These are phyloP conservation scores for Colletotrichum spaethianum DNA, from an alignment of 2,329 filamentous ascomycete genomes.

Conservation along the genomic window DNA sequence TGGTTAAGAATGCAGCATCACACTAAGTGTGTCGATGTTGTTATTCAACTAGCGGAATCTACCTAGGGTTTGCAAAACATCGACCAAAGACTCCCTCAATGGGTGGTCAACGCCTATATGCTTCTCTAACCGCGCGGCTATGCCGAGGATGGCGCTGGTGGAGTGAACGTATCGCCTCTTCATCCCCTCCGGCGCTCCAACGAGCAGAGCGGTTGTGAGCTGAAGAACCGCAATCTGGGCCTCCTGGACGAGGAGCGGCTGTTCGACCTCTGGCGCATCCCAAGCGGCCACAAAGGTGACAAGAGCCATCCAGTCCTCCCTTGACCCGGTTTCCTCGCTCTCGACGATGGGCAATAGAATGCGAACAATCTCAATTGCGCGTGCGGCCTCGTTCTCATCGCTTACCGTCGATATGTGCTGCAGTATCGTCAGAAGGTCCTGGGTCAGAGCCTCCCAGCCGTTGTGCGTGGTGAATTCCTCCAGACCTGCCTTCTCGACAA, in stretches of 20 bases:
- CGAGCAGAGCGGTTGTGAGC: constrained; percentile 67
- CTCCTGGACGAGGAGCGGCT: constrained; percentile 56
- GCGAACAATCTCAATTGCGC: constrained; percentile 70
- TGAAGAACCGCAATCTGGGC: constrained; percentile 69
- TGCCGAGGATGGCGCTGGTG: constrained; percentile 63
- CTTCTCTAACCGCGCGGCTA: constrained; percentile 59
- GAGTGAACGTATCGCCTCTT: constrained; percentile 66
- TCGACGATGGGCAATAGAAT: constrained; percentile 68
- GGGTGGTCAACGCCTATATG: constrained; percentile 49
- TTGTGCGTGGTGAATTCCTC: constrained; percentile 63
- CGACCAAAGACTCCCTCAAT: constrained; percentile 60
- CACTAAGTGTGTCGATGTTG: too few relatives aligned
- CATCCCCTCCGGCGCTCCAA: constrained; percentile 61
- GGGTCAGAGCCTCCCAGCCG: constrained; percentile 68
- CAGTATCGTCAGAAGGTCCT: constrained; percentile 64
- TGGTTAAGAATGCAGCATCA: background rate
- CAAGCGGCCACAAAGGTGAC: constrained; percentile 67
- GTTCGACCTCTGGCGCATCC: constrained; percentile 53
- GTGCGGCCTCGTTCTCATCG: constrained; percentile 54
- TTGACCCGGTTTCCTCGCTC: constrained; percentile 57
- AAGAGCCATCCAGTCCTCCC: constrained; percentile 71
- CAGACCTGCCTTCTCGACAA: constrained; percentile 61
- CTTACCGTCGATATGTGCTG: constrained; percentile 47
- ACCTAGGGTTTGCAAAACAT: constrained; percentile 56
- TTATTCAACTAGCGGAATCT: constrained; percentile 40